Base-by-base conservation (phyloP, 768 basidiomycete species). In the Phaffia tasmanica region DNA sequence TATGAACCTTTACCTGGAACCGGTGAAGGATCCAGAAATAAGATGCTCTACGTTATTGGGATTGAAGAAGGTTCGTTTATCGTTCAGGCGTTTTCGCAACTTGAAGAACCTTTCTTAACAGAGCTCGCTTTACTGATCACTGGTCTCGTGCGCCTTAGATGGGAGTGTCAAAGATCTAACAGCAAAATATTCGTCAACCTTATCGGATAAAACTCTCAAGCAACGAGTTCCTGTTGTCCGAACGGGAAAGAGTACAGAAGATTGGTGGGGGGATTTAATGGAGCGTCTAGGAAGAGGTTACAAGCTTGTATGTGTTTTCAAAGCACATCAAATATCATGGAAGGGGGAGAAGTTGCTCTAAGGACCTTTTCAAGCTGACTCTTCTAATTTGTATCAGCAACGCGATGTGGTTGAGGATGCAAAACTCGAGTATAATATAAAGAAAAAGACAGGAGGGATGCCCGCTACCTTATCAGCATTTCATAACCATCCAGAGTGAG, bases 361-460 rank as follows among this genome's bases (percentile, higher is more conserved):
- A 47, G 16, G 21, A 25, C 32, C 15, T 61, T 6, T 60, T 27
- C 21, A 18, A 18, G 14, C 30, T 48, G 9, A 53, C 11, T 58
- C 18, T 47, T 55, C 6, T 46, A 46, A n/a, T 60, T 48, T 70
- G 49, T 62, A 42, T 32, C 72, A 95, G 94, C 82, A 90, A 75
- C 83, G 95, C 69, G 94, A 98, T 75, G 89, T 94, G 70, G 75
- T 88, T 7, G 95, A 99, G 77, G 91, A 97, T 72, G 87, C 88
- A 29, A 90, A 95, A 76, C 79, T 99, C 27, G 80, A 87, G 67
- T 79, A 79, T 0, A 83, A 89, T 74, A 75, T 88, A 74, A 85
- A 58, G 32, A 64, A 63, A 42, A 48, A 61, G 59, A 49, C 81
- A 57, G 93, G 94, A 77, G 90, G 86, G 29, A 95, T 99, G 91